Evolutionary conservation across 805 yeast species (phyloP).

Genomic region (Metschnikowia sp.): DNA sequence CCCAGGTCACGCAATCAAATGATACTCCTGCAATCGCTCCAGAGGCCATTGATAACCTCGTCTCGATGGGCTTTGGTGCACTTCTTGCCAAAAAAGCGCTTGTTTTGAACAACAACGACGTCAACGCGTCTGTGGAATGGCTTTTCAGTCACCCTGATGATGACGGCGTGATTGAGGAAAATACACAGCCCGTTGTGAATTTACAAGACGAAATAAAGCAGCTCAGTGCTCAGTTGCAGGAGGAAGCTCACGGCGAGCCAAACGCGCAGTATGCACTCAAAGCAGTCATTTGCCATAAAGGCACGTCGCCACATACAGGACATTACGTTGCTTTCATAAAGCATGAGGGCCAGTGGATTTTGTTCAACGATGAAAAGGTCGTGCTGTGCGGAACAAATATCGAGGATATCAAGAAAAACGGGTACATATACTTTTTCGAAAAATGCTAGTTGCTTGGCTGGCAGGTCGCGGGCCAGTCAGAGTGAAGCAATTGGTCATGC

Average conservation of each 20-base stretch:
- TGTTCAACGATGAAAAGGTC: conserved; percentile 88
- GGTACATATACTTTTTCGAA: conserved; percentile 47
- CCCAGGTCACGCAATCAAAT: conserved; percentile 1
- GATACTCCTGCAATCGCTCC: conserved; percentile 21
- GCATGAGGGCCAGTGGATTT: conserved; percentile 57
- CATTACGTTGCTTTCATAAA: conserved; percentile 81
- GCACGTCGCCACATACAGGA: conserved; percentile 85
- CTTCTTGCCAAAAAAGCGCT: conserved; percentile 74
- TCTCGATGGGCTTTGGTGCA: conserved; percentile 74
- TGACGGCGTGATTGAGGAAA: conserved; percentile 52
- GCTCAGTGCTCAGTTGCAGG: conserved; percentile 14
- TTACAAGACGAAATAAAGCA: conserved; percentile 21
- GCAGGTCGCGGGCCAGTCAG: neutral
- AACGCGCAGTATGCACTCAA: conserved; percentile 43
- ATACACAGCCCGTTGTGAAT: conserved; percentile 23
- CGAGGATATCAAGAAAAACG: conserved; percentile 44
- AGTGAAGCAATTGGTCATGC: conserved; percentile 1
- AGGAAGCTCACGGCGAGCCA: conserved; percentile 13
- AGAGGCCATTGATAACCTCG: conserved; percentile 46
- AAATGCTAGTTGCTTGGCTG: neutral
- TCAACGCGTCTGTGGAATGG: conserved; percentile 88
- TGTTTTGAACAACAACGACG: conserved; percentile 51
- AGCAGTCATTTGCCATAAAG: conserved; percentile 84
- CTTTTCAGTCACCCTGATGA: conserved; percentile 79
- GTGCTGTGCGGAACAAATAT: conserved; percentile 48